Conservation (phyloP, 2,329 filamentous ascomycete species). For the Amauroascus niger region DNA sequence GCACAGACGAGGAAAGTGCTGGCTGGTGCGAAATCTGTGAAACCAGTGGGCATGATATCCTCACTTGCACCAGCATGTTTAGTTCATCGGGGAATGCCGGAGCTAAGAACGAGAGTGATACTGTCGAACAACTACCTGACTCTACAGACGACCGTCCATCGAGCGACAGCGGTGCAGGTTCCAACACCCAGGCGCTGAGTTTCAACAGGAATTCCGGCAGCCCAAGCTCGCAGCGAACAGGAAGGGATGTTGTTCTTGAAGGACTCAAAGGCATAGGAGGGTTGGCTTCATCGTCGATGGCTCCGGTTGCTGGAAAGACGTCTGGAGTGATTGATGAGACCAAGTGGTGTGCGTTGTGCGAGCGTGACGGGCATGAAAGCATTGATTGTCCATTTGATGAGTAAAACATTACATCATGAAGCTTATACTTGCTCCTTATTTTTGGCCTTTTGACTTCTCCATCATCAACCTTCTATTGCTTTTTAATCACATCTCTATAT, state of each 20-base stretch:
- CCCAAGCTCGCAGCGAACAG: conserved; percentile 30
- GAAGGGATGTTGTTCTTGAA: conserved; percentile 35
- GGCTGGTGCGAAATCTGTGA: conserved; percentile 96
- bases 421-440: not conserved
- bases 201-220: conserved; percentile 3
- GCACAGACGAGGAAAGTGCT: conserved; percentile 60
- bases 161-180: not conserved
- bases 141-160: not conserved
- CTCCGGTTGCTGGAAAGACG: conserved; percentile 66
- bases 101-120: conserved; percentile 20
- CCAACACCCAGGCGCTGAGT: not conserved
- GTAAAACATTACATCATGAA: conserved; percentile 22
- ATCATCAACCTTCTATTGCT: not conserved
- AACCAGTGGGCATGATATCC: conserved; percentile 79
- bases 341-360: conserved; percentile 96
- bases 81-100: conserved; percentile 30
- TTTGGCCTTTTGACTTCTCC: not conserved
- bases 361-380: conserved; percentile 91
- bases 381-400: conserved; percentile 92
- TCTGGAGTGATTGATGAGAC: conserved; percentile 67
- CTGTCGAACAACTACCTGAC: conserved; percentile 11
- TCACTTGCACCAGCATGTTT: conserved; percentile 90
- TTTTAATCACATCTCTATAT: not conserved
- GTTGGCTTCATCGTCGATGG: conserved; percentile 39
- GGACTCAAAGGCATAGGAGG: conserved; percentile 35